Evolutionary conservation across 768 basidiomycete genomes (phyloP), one percentile per base, ranked within the genome.

Genomic region (Mycena venus): DNA sequence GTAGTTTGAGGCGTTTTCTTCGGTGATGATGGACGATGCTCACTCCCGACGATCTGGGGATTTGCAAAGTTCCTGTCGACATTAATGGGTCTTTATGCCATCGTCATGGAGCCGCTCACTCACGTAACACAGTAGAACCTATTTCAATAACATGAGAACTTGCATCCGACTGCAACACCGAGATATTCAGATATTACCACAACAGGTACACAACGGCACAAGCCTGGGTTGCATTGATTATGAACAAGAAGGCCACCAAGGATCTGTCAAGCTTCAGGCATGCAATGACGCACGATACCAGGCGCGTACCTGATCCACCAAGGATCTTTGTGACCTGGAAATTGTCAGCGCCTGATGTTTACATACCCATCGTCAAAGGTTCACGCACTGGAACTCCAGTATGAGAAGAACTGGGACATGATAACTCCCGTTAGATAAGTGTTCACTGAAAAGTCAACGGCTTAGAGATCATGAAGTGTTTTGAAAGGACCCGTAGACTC

Each of bases 301-400:
- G 11, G 31, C 21, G 29, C 23, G 12, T 34, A 51, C 69, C 21
- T 62, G 34, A 61, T 56, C 61, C 69, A 70, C 31, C 21, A 34
- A 23, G 51, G 29, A 27, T 71, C 70, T 15, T 51, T 11, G 23
- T 27, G 25, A 9, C 29, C 70, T 64, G 44, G 8, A 29, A 34
- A 36, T 31, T 6, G 21, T 68, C 36, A 59, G 67, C 5, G 17
- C 19, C 12, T 17, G 23, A 17, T 29, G 34, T 7, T 4, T 59
- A 49, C 47, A n/a, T 55, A 4, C 15, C 25, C 53, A 55, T n/a
- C 27, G 14, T 29, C 25, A 9, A 11, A 69, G 15, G 19, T 55
- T 11, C 15, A 70, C 60, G 17, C 47, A 70, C 69, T 49, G 11
- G 69, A 60, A n/a, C 4, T 42, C 69, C 69, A 70, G 32, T 70